These are phyloP conservation scores for Camellia japonica DNA, from an alignment of 148 eudicot genomes.

Conservation along the genomic window DNA sequence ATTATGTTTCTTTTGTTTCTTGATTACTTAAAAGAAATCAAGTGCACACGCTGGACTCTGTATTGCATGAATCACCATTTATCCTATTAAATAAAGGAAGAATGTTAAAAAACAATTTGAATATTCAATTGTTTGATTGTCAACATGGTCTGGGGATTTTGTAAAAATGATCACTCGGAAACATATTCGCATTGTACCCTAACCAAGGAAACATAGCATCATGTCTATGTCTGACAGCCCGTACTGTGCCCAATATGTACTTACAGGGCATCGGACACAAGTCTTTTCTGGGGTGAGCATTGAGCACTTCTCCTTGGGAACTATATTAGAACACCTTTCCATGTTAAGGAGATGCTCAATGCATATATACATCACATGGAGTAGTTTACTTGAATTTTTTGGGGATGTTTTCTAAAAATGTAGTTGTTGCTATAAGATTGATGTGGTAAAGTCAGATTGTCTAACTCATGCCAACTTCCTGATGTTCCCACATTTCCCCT, in stretches of 20 bases:
- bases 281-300: not conserved
- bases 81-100: not conserved
- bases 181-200: not conserved
- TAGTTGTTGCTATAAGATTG: not conserved
- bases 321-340: not conserved
- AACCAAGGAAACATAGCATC: not conserved
- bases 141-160: not conserved
- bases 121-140: not conserved
- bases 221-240: not conserved
- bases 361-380: not conserved
- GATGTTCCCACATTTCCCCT: constrained; percentile 4
- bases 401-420: not conserved
- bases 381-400: not conserved
- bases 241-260: not conserved
- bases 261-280: not conserved
- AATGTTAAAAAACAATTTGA: not conserved
- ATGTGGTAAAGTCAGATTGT: constrained; percentile 3
- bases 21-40: not conserved
- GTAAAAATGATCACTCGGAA: not conserved
- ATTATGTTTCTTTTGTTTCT: not conserved
- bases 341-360: not conserved
- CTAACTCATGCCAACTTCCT: not conserved
- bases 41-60: not conserved
- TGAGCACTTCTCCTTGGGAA: not conserved
- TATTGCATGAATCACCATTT: not conserved